phyloP scores from a whole-genome alignment of 805 yeast species.

The Candida methanosorbosa region DNA sequence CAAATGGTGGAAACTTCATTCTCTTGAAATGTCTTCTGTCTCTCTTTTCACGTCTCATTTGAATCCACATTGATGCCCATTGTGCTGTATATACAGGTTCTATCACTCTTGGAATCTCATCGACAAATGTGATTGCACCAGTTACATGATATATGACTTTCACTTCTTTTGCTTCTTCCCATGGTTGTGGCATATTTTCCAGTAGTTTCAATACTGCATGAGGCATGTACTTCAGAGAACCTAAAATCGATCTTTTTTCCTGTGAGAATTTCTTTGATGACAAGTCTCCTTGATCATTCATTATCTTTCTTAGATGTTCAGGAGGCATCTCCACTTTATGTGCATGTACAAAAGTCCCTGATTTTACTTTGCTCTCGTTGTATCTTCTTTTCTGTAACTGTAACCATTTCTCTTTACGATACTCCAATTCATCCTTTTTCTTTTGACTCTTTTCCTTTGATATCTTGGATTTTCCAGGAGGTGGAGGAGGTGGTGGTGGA shows the following conservation, averaged over 20 bases:
- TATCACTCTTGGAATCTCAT: slow-evolving; percentile 85
- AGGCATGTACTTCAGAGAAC: slow-evolving; percentile 91
- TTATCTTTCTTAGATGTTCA: slow-evolving; percentile 80
- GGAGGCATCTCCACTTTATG: slow-evolving; percentile 84
- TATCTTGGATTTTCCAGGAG: slow-evolving; percentile 19
- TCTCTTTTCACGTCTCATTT: slow-evolving; percentile 90
- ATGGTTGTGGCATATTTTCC: slow-evolving; percentile 98
- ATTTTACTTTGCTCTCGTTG: slow-evolving; percentile 23
- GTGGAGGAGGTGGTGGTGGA: slow-evolving; percentile 24
- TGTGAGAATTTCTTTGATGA: slow-evolving; percentile 69
- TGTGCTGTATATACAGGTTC: slow-evolving; percentile 90
- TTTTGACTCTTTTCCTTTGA: slow-evolving; percentile 10
- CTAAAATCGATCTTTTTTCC: slow-evolving; percentile 81
- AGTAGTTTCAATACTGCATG: slow-evolving; percentile 84
- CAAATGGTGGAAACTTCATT: slow-evolving; percentile 92
- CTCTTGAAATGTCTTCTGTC: slow-evolving; percentile 86
- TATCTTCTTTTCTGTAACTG: slow-evolving; percentile 53
- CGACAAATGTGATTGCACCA: slow-evolving; percentile 93
- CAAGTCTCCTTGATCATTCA: slow-evolving; percentile 78
- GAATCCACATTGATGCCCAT: slow-evolving; percentile 91
- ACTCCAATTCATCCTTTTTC: slow-evolving; percentile 22
- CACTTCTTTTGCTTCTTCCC: slow-evolving; percentile 87
- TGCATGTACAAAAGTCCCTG: slow-evolving; percentile 44
- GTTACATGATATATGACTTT: slow-evolving; percentile 81
- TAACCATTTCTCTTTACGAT: slow-evolving; percentile 50